A percentile compares a stretch with the other conserved stretches of the same genome.
These are phyloP conservation scores for Quercus tomentella DNA, from an alignment of 331 rosid genomes.

Conservation along the genomic window DNA sequence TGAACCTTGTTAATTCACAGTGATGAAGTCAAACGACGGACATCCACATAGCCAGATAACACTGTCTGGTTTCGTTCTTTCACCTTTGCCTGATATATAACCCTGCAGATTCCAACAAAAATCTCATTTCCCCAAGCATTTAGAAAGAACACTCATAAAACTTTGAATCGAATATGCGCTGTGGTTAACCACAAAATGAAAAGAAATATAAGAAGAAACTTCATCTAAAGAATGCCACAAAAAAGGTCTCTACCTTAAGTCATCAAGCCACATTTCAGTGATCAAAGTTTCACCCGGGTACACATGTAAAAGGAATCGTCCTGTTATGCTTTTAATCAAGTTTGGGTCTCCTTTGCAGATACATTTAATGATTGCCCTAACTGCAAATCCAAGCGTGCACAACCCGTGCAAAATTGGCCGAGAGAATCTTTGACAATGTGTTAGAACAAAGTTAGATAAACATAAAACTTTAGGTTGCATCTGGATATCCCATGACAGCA, in stretches of 20 bases:
- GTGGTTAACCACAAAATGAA: not conserved
- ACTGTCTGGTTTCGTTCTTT: conserved; percentile 72
- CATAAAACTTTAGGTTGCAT: not conserved
- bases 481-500: not conserved
- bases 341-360: conserved; percentile 73
- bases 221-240: not conserved
- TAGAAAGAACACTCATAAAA: not conserved
- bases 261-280: conserved; percentile 96
- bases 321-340: conserved; percentile 59
- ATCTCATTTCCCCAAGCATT: not conserved
- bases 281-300: conserved; percentile 88
- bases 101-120: conserved; percentile 51
- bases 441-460: conserved; percentile 24
- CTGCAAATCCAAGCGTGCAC: conserved; percentile 88
- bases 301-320: conserved; percentile 85
- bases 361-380: conserved; percentile 81
- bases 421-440: conserved; percentile 57
- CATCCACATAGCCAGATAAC: conserved; percentile 70
- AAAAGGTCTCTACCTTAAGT: conserved; percentile 48
- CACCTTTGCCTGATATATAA: conserved; percentile 72
- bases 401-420: conserved; percentile 89
- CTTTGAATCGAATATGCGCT: not conserved
- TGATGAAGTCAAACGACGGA: conserved; percentile 44
- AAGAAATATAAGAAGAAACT: not conserved
- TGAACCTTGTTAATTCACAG: conserved; percentile 32